Evolutionary conservation across 768 basidiomycete species (phyloP), one percentile per base, ranked within the genome.

Genomic region (Pisolithus albus): DNA sequence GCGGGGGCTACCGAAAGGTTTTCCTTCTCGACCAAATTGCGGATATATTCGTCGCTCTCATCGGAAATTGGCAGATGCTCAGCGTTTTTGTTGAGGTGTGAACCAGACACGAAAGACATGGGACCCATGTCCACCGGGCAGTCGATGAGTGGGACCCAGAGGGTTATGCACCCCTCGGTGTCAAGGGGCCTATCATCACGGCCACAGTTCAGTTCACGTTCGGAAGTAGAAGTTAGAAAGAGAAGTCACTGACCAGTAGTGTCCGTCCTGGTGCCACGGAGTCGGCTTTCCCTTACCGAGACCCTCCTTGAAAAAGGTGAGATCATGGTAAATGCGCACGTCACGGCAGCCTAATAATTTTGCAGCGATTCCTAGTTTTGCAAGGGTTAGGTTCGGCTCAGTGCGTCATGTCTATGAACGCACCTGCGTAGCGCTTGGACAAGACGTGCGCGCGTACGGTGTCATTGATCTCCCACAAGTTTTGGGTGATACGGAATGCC

Each of bases 291-390:
- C 50, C 18, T 51, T 51, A 13, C 50, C 42, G 11, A 26, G 50
- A 37, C 50, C 50, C 16, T 51, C 50, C 34, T 51, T 51, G 30
- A 51, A 51, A 34, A 51, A 51, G 42, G 50, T 51, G 21, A 51
- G 41, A 36, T 51, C 50, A 16, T 51, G 50, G 32, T 51, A 51
- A 45, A 51, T 45, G 7, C 50, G 41, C 11, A 51, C 50, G 36
- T 51, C 50, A n/a, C 50, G 50, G 42, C 50, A 51, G 37, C 50
- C 50, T n/a, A 51, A 24, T 18, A 51, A 15, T 51, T 45, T 51
- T 37, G 50, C 50, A 7, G 50, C 50, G 42, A 51, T 51, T n/a
- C 43, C 50, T 51, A 7, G 24, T 30, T 44, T 44, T 11, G 2
- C n/a, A n/a, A n/a, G n/a, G n/a, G n/a, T n/a, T n/a, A n/a, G n/a